These are phyloP conservation scores for Tolypocladium guangdongense DNA, from an alignment of 2,329 filamentous ascomycete species.

Conservation along the genomic window DNA sequence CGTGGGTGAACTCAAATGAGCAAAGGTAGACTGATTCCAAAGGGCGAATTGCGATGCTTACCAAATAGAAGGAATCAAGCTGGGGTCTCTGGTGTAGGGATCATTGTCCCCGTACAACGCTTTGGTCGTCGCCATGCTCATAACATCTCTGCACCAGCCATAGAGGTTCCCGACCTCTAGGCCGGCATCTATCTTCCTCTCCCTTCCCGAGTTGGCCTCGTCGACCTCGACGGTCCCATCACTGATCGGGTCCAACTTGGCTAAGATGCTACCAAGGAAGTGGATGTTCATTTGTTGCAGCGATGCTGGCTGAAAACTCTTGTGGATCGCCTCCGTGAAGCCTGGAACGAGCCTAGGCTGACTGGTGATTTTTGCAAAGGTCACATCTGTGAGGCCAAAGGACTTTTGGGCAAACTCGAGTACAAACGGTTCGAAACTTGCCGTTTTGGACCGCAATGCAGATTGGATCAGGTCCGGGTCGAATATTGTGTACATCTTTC, in stretches of 20 bases:
- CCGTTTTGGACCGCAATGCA: conserved; percentile 22
- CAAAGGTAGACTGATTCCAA: too few species aligned
- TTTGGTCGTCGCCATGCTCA: conserved; percentile 25
- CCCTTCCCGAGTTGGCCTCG: conserved; percentile 4
- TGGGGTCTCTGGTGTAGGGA: conserved; percentile 20
- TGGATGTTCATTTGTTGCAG: neutral
- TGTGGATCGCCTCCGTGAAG: conserved; percentile 16
- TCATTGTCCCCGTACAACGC: conserved; percentile 33
- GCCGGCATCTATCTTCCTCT: conserved; percentile 5
- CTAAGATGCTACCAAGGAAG: neutral
- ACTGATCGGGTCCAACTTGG: neutral
- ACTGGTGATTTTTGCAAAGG: conserved; percentile 11
- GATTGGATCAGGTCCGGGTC: conserved; percentile 25
- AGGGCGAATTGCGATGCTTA: neutral
- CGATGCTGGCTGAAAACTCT: neutral
- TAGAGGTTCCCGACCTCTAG: conserved; percentile 25
- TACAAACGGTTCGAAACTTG: conserved; percentile 31
- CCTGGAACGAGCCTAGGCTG: conserved; percentile 9
- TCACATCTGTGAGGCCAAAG: conserved; percentile 22
- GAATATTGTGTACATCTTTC: conserved; percentile 33
- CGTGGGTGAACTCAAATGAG: too few species aligned
- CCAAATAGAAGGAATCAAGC: conserved; percentile 10
- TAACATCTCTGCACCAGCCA: conserved; percentile 23
- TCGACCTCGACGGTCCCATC: neutral
- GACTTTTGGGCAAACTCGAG: conserved; percentile 25